Conservation (phyloP, 1,139 yeast species). For the Scheffersomyces cryptocercus region DNA sequence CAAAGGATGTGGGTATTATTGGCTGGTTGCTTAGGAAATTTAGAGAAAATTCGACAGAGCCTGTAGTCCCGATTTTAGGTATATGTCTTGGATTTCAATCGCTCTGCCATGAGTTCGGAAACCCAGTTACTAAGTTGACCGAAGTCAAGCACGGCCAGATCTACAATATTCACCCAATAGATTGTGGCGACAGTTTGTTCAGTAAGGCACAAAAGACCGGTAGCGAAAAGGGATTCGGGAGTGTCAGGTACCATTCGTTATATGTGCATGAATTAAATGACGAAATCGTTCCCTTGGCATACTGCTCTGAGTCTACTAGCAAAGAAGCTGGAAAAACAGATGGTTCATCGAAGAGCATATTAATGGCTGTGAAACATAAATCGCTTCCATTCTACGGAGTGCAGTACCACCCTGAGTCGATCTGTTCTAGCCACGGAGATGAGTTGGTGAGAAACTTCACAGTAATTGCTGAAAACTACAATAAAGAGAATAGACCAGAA, state of each 20-base stretch:
- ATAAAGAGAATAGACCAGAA: constrained; percentile 17
- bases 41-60: background rate
- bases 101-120: constrained; percentile 68
- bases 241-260: constrained; percentile 89
- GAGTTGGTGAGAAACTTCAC: constrained; percentile 65
- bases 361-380: constrained; percentile 79
- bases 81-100: constrained; percentile 94
- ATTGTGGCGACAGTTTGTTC: constrained; percentile 33
- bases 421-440: constrained; percentile 74
- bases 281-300: constrained; percentile 57
- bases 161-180: constrained; percentile 46
- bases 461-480: constrained; percentile 45
- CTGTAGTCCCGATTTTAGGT: constrained; percentile 72
- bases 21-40: constrained; percentile 44
- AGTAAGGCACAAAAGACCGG: constrained; percentile 19
- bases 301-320: constrained; percentile 33
- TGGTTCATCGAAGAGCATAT: constrained; percentile 26
- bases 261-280: constrained; percentile 45
- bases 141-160: constrained; percentile 86
- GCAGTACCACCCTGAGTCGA: constrained; percentile 96
- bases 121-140: constrained; percentile 50
- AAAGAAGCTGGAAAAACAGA: constrained; percentile 20
- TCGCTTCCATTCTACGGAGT: constrained; percentile 81
- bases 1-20: constrained; percentile 75
- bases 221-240: constrained; percentile 44